Evolutionary conservation across 192 early-diverging fungal species (phyloP).

Genomic region (Gigaspora rosea): DNA sequence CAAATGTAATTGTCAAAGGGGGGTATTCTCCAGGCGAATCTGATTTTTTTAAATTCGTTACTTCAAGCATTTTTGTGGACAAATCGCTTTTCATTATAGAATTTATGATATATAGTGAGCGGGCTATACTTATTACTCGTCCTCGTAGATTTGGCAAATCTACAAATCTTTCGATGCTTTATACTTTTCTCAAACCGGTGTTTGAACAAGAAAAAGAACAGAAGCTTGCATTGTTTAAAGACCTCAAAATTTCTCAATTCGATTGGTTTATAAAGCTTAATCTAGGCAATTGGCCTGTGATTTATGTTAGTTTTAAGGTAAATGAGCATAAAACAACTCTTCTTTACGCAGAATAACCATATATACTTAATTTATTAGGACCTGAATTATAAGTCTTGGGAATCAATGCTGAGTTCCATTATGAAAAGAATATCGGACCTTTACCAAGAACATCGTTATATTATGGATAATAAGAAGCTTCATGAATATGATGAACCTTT

Average conservation of each 20-base stretch:
- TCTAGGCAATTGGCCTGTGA: slow-evolving; percentile 21
- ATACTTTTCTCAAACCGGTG: slow-evolving; percentile 11
- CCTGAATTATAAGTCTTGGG: not conserved
- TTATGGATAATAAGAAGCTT: not conserved
- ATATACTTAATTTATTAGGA: slow-evolving; percentile 7
- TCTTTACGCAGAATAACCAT: not conserved
- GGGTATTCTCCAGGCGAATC: slow-evolving; percentile 3
- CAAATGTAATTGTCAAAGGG: slow-evolving; percentile 1
- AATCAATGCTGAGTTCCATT: not conserved
- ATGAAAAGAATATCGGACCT: slow-evolving; percentile 1
- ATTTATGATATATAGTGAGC: slow-evolving; percentile 4
- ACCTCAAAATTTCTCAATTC: slow-evolving; percentile 12
- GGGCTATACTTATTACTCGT: slow-evolving; percentile 27
- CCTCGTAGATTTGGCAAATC: slow-evolving; percentile 29
- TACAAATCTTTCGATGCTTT: slow-evolving; percentile 32
- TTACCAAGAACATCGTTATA: slow-evolving; percentile 13
- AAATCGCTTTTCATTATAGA: slow-evolving; percentile 32
- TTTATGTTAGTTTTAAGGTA: slow-evolving; percentile 26
- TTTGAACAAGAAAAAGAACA: not conserved
- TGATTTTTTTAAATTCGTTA: slow-evolving; percentile 2
- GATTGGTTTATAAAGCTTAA: slow-evolving; percentile 3
- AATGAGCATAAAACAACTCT: not conserved
- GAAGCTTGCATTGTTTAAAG: slow-evolving; percentile 6
- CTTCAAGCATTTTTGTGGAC: slow-evolving; percentile 16
- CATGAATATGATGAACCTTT: not conserved